Evolutionary conservation across 1,284 basidiomycete genomes (phyloP), one percentile per base, ranked within the genome.

Genomic region (Cystobasidium slooffiae): DNA sequence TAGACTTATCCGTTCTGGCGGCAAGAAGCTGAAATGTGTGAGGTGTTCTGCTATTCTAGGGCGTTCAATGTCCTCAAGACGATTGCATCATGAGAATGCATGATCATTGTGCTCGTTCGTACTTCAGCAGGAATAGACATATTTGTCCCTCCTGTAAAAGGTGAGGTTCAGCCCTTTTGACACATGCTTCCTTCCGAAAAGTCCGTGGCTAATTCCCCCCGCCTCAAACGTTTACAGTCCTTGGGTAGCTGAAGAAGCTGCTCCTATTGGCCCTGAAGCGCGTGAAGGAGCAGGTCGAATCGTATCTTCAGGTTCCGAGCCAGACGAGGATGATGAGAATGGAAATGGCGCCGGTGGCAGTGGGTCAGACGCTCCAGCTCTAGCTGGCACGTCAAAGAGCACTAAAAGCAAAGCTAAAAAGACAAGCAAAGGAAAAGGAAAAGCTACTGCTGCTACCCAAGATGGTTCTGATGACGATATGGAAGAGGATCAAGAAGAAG

Each of bases 11-110:
- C 31, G 31, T 31, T 31, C 31, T 31, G 31, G 31, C 31, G 31
- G 31, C 31, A 31, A 31, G 31, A 31, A 31, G 31, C 31, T 31
- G 31, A 31, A 31, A 31, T 31, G 31, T 31, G 5, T 5, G 31
- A 31, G 31, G 31, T 31, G 31, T 31, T 31, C 31, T 31, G 31
- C 14, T 43, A 55, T 44, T 16, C 6, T 72, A 87, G 67, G 91
- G 92, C 9, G 82, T 88, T 31, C 85, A 86, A 1, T 93, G 91
- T 80, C 84, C 82, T 64, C 88, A 85, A 3, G 79, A 84, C 0
- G 87, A 89, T 52, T 93, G 91, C 84, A 85, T 87, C 77, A 84
- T 85, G 12, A 85, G 86, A 49, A 82, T 93, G 81, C 92, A 93
- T 81, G 81, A 81, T 56, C 87, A 89, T 76, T 93, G 91, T 78